A percentile compares a stretch with the other conserved stretches of the same genome.
Conservation (phyloP, 2,329 filamentous ascomycete genomes). For the Fusarium metavorans region DNA sequence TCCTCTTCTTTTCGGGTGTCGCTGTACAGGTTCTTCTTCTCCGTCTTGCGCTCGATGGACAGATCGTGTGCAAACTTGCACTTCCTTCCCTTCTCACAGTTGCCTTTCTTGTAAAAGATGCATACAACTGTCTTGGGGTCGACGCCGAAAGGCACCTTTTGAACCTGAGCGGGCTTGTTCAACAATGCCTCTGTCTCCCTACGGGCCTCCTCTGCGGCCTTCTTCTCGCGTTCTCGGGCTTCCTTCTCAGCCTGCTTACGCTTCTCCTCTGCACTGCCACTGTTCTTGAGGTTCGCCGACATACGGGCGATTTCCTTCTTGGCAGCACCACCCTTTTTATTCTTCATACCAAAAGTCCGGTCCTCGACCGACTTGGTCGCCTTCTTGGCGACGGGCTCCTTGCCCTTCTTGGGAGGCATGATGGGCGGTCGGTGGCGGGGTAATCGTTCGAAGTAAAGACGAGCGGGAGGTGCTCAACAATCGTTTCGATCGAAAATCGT, state of each 20-base stretch:
- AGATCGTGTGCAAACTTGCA: constrained; percentile 98
- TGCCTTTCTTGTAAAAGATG: constrained; percentile 96
- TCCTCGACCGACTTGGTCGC: constrained; percentile 81
- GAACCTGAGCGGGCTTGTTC: constrained; percentile 92
- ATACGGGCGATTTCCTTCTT: constrained; percentile 93
- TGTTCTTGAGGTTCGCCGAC: constrained; percentile 76
- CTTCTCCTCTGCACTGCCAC: constrained; percentile 90
- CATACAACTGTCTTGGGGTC: constrained; percentile 98
- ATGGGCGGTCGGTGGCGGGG: constrained; percentile 54
- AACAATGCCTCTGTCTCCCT: constrained; percentile 85
- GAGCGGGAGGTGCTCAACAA: constrained; percentile 13
- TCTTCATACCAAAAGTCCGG: constrained; percentile 99
- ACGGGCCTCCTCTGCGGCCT: constrained; percentile 86
- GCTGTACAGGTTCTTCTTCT: constrained; percentile 92
- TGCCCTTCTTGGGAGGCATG: constrained; percentile 79
- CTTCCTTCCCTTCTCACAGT: constrained; percentile 96
- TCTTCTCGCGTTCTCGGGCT: constrained; percentile 86
- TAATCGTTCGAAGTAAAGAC: constrained; percentile 35
- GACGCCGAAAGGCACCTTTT: constrained; percentile 97
- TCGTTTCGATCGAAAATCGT: constrained; percentile 7
- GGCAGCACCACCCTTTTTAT: constrained; percentile 94
- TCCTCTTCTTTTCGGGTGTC: constrained; percentile 80
- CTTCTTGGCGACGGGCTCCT: constrained; percentile 69
- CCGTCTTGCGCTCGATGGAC: constrained; percentile 87
- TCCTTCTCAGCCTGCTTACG: constrained; percentile 76